These are phyloP conservation scores for Aspergillus taichungensis DNA, from an alignment of 495 filamentous ascomycete genomes.

Conservation along the genomic window DNA sequence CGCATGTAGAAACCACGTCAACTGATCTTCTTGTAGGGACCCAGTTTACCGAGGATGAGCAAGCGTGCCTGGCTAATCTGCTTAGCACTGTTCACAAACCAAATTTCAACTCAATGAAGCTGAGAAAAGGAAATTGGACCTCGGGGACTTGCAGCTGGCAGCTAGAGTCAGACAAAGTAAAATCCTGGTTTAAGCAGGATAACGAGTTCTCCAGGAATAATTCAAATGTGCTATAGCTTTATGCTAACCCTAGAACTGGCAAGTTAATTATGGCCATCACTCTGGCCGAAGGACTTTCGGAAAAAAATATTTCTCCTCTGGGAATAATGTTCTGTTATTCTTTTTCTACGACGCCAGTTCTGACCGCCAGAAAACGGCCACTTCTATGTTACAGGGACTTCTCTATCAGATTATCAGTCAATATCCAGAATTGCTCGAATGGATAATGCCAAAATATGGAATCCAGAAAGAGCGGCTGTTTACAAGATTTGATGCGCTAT, in stretches of 20 bases:
- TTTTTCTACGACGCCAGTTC: conserved; percentile 20
- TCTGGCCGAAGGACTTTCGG: conserved; percentile 8
- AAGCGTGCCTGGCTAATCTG: too few species aligned
- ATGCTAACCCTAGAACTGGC: too few species aligned
- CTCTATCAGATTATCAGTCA: conserved; percentile 16
- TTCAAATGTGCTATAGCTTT: too few species aligned
- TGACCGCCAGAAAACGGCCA: conserved; percentile 8
- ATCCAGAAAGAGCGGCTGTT: too few species aligned
- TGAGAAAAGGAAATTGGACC: not conserved
- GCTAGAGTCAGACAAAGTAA: conserved; percentile 10
- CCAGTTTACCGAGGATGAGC: too few species aligned
- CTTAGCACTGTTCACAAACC: too few species aligned
- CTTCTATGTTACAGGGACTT: conserved; percentile 15
- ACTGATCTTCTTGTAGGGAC: too few species aligned
- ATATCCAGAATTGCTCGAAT: conserved; percentile 12
- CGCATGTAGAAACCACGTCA: too few species aligned
- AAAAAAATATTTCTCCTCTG: conserved; percentile 1
- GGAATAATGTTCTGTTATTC: conserved; percentile 9
- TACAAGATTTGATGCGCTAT: too few species aligned
- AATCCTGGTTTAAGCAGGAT: conserved; percentile 11
- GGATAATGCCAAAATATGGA: conserved; percentile 17
- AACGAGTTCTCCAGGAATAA: too few species aligned
- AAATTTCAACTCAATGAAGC: too few species aligned
- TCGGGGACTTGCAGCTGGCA: conserved; percentile 19
- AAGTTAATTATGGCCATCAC: too few species aligned